Conservation (phyloP, 2,329 filamentous ascomycete genomes). For the Neocatenulostroma microsporum region DNA sequence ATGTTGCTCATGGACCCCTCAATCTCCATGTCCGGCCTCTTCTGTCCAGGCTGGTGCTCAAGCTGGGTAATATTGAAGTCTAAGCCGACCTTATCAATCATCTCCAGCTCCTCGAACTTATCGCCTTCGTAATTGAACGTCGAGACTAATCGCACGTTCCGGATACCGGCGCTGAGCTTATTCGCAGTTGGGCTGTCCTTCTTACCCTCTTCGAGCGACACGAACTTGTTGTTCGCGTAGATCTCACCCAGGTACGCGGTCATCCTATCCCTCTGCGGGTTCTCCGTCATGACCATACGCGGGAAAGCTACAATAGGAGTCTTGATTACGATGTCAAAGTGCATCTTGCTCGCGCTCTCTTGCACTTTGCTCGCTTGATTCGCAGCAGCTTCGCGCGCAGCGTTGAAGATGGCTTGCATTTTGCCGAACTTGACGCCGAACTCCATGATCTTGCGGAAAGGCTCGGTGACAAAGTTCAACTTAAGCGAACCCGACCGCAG, state of each 20-base stretch:
- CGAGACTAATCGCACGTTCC: conserved; percentile 85
- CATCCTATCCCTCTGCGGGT: conserved; percentile 67
- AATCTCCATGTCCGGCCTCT: conserved; percentile 85
- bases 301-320: conserved; percentile 97
- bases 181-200: conserved; percentile 65
- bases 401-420: conserved; percentile 99
- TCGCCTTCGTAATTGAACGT: conserved; percentile 72
- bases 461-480: conserved; percentile 93
- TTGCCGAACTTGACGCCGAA: conserved; percentile 98
- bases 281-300: conserved; percentile 61
- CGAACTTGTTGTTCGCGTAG: conserved; percentile 90
- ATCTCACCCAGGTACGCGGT: conserved; percentile 96
- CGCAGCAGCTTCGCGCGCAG: conserved; percentile 85
- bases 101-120: conserved; percentile 75
- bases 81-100: conserved; percentile 95
- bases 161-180: conserved; percentile 81
- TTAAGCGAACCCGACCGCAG: conserved; percentile 91
- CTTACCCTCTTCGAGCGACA: conserved; percentile 69
- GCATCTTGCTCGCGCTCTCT: conserved; percentile 79
- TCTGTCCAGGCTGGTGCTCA: conserved; percentile 68
- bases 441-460: conserved; percentile 94
- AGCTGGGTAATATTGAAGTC: conserved; percentile 88
- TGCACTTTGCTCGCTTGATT: conserved; percentile 91
- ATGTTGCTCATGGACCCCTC: conserved; percentile 89
- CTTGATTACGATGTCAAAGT: conserved; percentile 87